These are phyloP conservation scores for Pichia sp. DNA, from an alignment of 1,139 yeast species.

Conservation along the genomic window DNA sequence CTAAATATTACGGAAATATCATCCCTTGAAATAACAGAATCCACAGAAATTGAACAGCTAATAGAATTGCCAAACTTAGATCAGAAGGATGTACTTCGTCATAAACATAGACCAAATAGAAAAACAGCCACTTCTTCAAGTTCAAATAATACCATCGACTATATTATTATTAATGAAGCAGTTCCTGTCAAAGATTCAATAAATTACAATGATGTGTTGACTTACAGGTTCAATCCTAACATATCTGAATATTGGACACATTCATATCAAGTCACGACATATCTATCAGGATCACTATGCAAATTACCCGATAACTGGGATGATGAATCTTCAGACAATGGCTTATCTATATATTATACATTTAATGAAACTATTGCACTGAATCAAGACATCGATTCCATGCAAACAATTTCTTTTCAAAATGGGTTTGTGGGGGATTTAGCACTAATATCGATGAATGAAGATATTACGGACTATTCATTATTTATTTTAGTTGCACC, in stretches of 20 bases:
- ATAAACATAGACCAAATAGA: background rate
- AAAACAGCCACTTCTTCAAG: too few relatives aligned
- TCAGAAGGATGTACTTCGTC: background rate
- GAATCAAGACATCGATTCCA: slow-evolving; percentile 27
- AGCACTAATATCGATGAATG: slow-evolving; percentile 35
- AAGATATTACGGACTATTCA: slow-evolving; percentile 22
- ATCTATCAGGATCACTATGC: slow-evolving; percentile 57
- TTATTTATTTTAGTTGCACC: slow-evolving; percentile 47
- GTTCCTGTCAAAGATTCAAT: slow-evolving; percentile 14
- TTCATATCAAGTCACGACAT: slow-evolving; percentile 47
- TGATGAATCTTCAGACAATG: slow-evolving; percentile 30
- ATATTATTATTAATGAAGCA: slow-evolving; percentile 9
- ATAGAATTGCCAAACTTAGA: background rate
- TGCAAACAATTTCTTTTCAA: slow-evolving; percentile 30
- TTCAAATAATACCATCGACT: background rate
- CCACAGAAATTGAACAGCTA: background rate
- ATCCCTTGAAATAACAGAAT: background rate
- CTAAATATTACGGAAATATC: background rate
- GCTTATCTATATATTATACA: slow-evolving; percentile 38
- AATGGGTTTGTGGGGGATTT: slow-evolving; percentile 53
- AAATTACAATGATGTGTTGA: slow-evolving; percentile 5
- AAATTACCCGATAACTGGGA: slow-evolving; percentile 34
- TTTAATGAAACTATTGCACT: slow-evolving; percentile 37
- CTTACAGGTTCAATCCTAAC: slow-evolving; percentile 9
- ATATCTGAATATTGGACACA: slow-evolving; percentile 19